phyloP scores from a whole-genome alignment of 179 eudicot species.

The Patellifolia procumbens region DNA sequence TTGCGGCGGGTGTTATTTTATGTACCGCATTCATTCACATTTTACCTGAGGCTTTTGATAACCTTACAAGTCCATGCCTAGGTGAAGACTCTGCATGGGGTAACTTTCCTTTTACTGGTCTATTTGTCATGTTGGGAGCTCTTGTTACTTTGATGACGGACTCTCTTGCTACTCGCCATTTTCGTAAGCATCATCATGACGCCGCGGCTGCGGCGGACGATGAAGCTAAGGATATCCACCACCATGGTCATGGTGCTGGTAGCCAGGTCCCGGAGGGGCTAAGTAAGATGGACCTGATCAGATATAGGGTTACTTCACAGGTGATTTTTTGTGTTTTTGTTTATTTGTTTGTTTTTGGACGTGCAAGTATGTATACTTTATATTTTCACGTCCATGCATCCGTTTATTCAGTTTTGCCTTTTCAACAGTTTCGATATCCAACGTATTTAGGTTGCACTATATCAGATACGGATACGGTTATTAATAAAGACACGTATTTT shows the following conservation, averaged over 20 bases:
- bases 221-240: conserved; percentile 38
- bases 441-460: no score
- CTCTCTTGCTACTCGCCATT: conserved; percentile 54
- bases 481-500: no score
- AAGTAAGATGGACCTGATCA: conserved; percentile 33
- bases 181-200: conserved; percentile 40
- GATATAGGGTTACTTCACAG: conserved; percentile 50
- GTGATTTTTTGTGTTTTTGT: no score
- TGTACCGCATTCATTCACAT: conserved; percentile 69
- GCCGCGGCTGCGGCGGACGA: conserved; percentile 28
- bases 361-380: no score
- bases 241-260: conserved; percentile 42
- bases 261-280: conserved; percentile 9
- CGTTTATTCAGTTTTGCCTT: no score
- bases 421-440: no score
- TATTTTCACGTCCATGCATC: no score
- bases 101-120: conserved; percentile 53
- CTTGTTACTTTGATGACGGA: conserved; percentile 62
- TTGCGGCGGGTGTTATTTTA: conserved; percentile 72
- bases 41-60: conserved; percentile 60
- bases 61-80: conserved; percentile 55
- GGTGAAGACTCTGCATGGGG: conserved; percentile 36
- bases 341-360: no score
- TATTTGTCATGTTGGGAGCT: conserved; percentile 61
- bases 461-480: no score